These are phyloP conservation scores for Pichia thaimueangensis DNA, from an alignment of 805 yeast species.

Conservation along the genomic window DNA sequence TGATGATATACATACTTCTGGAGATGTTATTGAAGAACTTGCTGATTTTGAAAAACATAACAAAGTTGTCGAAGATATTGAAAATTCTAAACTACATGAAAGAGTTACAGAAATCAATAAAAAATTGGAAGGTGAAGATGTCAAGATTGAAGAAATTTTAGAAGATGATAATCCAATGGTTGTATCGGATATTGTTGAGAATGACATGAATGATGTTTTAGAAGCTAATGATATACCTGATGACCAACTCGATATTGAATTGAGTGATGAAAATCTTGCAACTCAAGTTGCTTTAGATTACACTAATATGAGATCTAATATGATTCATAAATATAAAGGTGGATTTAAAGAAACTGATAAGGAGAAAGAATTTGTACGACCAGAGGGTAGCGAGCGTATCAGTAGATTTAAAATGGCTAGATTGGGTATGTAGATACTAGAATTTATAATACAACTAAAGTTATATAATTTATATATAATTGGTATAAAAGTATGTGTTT, in stretches of 20 bases:
- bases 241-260: conserved; percentile 25
- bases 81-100: conserved; percentile 11
- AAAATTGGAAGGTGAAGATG: conserved; percentile 18
- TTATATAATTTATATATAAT: neutral
- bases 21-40: conserved; percentile 47
- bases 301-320: conserved; percentile 45
- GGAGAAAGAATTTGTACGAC: conserved; percentile 58
- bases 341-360: conserved; percentile 41
- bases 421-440: conserved; percentile 20
- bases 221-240: conserved; percentile 18
- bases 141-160: conserved; percentile 32
- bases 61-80: conserved; percentile 36
- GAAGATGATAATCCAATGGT: conserved; percentile 35
- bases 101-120: conserved; percentile 14
- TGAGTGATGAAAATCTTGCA: conserved; percentile 32
- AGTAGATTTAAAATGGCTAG: conserved; percentile 66
- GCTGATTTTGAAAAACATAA: conserved; percentile 51
- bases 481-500: neutral
- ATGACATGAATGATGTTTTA: conserved; percentile 28
- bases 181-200: conserved; percentile 39
- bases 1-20: conserved; percentile 51
- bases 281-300: conserved; percentile 52
- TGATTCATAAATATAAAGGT: conserved; percentile 39
- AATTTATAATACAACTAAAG: neutral
- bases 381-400: conserved; percentile 48